A percentile compares a stretch with the other conserved stretches of the same genome.
These are phyloP conservation scores for Eruca vesicaria DNA, from an alignment of 441 rosid genomes.

Conservation along the genomic window DNA sequence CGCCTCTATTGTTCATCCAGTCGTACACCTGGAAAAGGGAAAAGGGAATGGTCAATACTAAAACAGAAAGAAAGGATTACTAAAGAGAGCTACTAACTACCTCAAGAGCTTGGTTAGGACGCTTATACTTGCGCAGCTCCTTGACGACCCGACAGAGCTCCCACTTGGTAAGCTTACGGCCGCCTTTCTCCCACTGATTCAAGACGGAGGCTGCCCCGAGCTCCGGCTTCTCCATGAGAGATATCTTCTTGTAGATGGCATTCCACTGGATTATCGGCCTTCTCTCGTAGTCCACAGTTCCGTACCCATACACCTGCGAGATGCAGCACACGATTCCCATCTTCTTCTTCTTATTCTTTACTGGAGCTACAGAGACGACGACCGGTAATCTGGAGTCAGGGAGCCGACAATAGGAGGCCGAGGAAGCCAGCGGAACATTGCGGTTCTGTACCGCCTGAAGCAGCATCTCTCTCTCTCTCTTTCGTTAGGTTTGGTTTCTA, in stretches of 20 bases:
- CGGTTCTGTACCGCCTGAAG: constrained; percentile 46
- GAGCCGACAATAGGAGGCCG: constrained; percentile 42
- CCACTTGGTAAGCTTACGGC: constrained; percentile 80
- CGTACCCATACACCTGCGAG: constrained; percentile 73
- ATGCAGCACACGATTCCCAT: constrained; percentile 52
- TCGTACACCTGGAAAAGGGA: constrained; percentile 65
- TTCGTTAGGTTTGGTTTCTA: too few relatives aligned
- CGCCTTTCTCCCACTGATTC: constrained; percentile 68
- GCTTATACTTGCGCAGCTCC: constrained; percentile 88
- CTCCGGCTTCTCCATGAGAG: constrained; percentile 80
- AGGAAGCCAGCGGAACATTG: constrained; percentile 46
- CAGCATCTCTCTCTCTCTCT: constrained; percentile 16
- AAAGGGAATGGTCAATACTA: not conserved
- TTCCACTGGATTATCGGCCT: constrained; percentile 82
- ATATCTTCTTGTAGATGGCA: constrained; percentile 65
- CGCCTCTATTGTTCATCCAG: constrained; percentile 83
- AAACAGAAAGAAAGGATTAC: not conserved
- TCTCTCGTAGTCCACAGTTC: constrained; percentile 77
- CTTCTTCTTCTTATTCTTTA: constrained; percentile 27
- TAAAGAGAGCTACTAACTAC: constrained; percentile 27
- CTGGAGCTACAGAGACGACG: constrained; percentile 28
- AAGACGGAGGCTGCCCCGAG: constrained; percentile 65
- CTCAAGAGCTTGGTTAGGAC: constrained; percentile 81
- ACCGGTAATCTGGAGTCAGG: constrained; percentile 27
- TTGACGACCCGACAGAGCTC: constrained; percentile 90